Evolutionary conservation across 495 filamentous ascomycete species (phyloP).

Genomic region (Chaetomidium leptoderma): DNA sequence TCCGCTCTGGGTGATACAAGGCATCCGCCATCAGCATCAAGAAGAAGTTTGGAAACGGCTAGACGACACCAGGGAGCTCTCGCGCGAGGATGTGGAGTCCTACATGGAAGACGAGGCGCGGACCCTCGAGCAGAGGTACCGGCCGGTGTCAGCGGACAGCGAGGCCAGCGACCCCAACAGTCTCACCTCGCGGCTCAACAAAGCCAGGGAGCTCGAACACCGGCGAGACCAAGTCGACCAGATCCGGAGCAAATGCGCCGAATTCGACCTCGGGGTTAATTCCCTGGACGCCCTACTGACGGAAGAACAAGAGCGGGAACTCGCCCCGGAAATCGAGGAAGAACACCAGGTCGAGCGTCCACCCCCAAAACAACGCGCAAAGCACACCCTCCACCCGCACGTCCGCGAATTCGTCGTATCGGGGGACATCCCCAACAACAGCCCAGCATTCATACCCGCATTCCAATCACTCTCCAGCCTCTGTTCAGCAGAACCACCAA

Average conservation of each 20-base stretch:
- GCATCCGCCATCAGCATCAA: slow-evolving; percentile 10
- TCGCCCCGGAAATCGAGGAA: slow-evolving; percentile 58
- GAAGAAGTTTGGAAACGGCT: background rate
- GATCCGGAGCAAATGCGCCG: slow-evolving; percentile 47
- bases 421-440: slow-evolving; percentile 13
- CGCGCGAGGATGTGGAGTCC: slow-evolving; percentile 28
- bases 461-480: slow-evolving; percentile 43
- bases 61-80: background rate
- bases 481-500: no score
- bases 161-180: background rate
- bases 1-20: slow-evolving; percentile 7
- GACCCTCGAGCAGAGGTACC: slow-evolving; percentile 26
- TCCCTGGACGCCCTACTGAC: no score
- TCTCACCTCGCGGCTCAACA: background rate
- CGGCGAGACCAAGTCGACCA: slow-evolving; percentile 47
- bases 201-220: background rate
- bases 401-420: slow-evolving; percentile 31
- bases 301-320: slow-evolving; percentile 71
- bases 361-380: slow-evolving; percentile 28
- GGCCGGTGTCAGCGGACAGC: background rate
- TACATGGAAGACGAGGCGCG: slow-evolving; percentile 43
- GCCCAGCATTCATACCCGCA: slow-evolving; percentile 43
- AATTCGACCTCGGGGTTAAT: slow-evolving; percentile 18
- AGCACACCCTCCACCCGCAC: slow-evolving; percentile 46
- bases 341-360: slow-evolving; percentile 55